A percentile compares a stretch with the other conserved stretches of the same genome.
Conservation (phyloP, 352 stramenopile species). For the Peronospora tabacina region DNA sequence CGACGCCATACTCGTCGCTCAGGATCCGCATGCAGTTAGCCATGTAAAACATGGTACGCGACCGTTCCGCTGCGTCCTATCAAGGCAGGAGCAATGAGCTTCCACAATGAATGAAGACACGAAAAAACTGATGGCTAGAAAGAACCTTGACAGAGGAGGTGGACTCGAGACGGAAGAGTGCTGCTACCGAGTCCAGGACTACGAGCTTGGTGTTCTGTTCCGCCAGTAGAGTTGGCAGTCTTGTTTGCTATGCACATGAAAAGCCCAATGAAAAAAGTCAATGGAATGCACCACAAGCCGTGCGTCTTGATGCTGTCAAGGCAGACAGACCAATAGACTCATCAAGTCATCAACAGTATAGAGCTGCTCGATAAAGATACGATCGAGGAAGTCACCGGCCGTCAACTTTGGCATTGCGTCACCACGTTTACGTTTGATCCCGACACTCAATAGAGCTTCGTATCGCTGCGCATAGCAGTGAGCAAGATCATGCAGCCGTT, state of each 20-base stretch:
- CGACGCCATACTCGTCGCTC: conserved; percentile 61
- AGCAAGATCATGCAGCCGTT: conserved; percentile 61
- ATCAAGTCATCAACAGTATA: conserved; percentile 63
- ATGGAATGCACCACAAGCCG: neutral
- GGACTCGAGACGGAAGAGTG: conserved; percentile 63
- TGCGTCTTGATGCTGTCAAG: too few relatives aligned
- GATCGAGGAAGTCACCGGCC: conserved; percentile 48
- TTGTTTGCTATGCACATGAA: conserved; percentile 39
- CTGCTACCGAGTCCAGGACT: conserved; percentile 73
- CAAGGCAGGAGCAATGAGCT: neutral
- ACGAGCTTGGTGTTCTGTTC: conserved; percentile 75
- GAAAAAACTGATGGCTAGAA: neutral
- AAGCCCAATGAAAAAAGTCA: conserved; percentile 4
- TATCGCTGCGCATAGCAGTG: conserved; percentile 42
- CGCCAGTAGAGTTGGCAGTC: conserved; percentile 52
- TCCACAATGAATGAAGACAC: neutral
- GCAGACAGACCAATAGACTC: conserved; percentile 43
- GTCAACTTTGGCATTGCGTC: conserved; percentile 14
- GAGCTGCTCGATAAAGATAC: conserved; percentile 73
- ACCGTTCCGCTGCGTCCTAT: conserved; percentile 54
- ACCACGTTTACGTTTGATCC: conserved; percentile 42
- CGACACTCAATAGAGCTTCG: conserved; percentile 19
- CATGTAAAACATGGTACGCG: conserved; percentile 73
- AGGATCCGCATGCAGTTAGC: conserved; percentile 82
- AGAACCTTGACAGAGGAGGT: conserved; percentile 59